Evolutionary conservation across 306 rosid genomes (phyloP), one percentile per base, ranked within the genome.

Genomic region (Notholithocarpus densiflorus): DNA sequence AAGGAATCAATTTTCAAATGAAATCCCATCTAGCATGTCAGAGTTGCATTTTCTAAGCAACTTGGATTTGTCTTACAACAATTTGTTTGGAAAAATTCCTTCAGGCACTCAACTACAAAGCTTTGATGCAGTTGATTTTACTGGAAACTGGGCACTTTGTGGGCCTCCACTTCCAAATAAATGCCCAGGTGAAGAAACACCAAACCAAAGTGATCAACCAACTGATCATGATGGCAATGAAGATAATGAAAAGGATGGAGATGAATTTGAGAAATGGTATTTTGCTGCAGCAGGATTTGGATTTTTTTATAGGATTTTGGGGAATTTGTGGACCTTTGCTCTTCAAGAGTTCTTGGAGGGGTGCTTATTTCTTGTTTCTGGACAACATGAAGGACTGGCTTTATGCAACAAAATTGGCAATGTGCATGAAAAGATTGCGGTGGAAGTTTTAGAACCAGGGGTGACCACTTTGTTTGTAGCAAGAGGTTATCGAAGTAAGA

Each of bases 291-390:
- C 74, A 9, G 87, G 18, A 43, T 7, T 82, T 26, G 87, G 84
- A 61, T 86, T 86, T 79, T 26, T 20, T 68, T 61, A 18, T 77
- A 9, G 86, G 78, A 32, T 86, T 77, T 17, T 80, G 85, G 81
- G 83, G 87, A 9, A 68, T 32, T 32, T 32, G 7, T 5, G 1
- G 7, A 32, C 37, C 37, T 32, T 5, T 32, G 37, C 7, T 32
- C 7, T 32, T 32, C 0, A 5, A 32, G 37, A 32, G 37, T 32
- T 32, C 37, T 5, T 32, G 37, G 37, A 32, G 37, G 1, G 37
- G 1, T 32, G 7, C 37, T 1, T 32, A 1, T 32, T 32, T 32
- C 7, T 31, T 32, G 37, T 32, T 32, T 43, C 1, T 81, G 4
- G 37, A 32, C 37, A 32, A 32, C 37, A 32, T 5, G 7, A 5